These are phyloP conservation scores for Nannochloropsis gaditana DNA, from an alignment of 108 stramenopile species.

Conservation along the genomic window DNA sequence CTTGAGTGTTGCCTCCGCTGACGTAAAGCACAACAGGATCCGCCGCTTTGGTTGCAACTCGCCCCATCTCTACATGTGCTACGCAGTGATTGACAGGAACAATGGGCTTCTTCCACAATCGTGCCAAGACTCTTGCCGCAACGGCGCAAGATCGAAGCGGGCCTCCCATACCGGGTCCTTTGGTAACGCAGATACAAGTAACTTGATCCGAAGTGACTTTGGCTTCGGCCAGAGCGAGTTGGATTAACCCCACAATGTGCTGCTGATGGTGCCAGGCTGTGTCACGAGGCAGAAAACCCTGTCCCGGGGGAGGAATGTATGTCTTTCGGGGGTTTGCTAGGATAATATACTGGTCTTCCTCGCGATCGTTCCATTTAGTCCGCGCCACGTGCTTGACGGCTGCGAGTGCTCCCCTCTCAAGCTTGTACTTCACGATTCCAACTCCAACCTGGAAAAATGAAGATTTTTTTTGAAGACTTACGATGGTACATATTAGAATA, in stretches of 20 bases:
- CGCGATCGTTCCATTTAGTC: background rate
- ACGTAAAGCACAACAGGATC: constrained; percentile 97
- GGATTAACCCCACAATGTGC: constrained; percentile 79
- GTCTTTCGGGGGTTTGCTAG: constrained; percentile 94
- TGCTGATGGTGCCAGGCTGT: constrained; percentile 95
- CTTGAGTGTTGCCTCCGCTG: constrained; percentile 81
- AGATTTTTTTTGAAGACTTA: background rate
- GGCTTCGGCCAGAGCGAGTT: constrained; percentile 76
- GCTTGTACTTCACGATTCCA: constrained; percentile 72
- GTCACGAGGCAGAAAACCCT: constrained; percentile 93
- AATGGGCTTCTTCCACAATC: constrained; percentile 82
- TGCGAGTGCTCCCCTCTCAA: background rate
- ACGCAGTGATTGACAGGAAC: constrained; percentile 98
- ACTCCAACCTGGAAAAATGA: constrained; percentile 65
- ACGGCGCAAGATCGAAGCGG: constrained; percentile 87
- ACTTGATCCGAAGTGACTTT: constrained; percentile 49
- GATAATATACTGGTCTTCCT: constrained; percentile 66
- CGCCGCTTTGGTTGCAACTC: constrained; percentile 68
- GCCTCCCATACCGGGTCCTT: constrained; percentile 99
- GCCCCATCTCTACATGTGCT: constrained; percentile 99
- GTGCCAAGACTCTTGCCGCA: constrained; percentile 49
- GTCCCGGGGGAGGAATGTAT: constrained; percentile 85
- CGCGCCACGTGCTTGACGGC: background rate
- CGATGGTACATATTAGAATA: background rate
- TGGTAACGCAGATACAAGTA: constrained; percentile 66